These are phyloP conservation scores for Phytopythium vexans DNA, from an alignment of 352 stramenopile species.

Conservation along the genomic window DNA sequence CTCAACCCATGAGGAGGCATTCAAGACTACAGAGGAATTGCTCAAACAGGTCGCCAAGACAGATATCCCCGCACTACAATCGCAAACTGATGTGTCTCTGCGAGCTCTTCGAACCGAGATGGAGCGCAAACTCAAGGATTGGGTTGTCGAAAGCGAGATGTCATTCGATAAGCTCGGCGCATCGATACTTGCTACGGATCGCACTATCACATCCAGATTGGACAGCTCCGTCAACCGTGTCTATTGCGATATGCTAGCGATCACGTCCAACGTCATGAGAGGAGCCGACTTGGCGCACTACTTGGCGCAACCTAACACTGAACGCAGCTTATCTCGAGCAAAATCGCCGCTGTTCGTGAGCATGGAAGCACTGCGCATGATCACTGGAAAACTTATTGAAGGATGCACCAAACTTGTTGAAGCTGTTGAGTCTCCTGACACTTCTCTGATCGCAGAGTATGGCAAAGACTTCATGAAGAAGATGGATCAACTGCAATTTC, in stretches of 20 bases:
- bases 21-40: slow-evolving; percentile 27
- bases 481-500: too few relatives aligned
- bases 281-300: slow-evolving; percentile 28
- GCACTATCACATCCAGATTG: slow-evolving; percentile 19
- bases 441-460: too few relatives aligned
- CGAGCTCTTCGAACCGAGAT: slow-evolving; percentile 39
- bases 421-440: too few relatives aligned
- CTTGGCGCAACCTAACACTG: not conserved
- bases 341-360: slow-evolving; percentile 27
- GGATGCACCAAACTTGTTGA: too few relatives aligned
- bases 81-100: slow-evolving; percentile 38
- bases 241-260: slow-evolving; percentile 45
- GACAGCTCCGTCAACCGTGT: slow-evolving; percentile 31
- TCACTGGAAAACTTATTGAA: too few relatives aligned
- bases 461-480: too few relatives aligned
- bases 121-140: slow-evolving; percentile 37
- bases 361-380: slow-evolving; percentile 25
- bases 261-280: slow-evolving; percentile 45
- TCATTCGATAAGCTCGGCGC: slow-evolving; percentile 26
- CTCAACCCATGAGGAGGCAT: slow-evolving; percentile 15
- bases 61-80: slow-evolving; percentile 36
- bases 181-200: slow-evolving; percentile 14
- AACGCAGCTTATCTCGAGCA: not conserved
- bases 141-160: slow-evolving; percentile 28
- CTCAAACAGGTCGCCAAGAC: slow-evolving; percentile 26